phyloP scores from a whole-genome alignment of 345 rosid genomes.

The Erodium maritimum region DNA sequence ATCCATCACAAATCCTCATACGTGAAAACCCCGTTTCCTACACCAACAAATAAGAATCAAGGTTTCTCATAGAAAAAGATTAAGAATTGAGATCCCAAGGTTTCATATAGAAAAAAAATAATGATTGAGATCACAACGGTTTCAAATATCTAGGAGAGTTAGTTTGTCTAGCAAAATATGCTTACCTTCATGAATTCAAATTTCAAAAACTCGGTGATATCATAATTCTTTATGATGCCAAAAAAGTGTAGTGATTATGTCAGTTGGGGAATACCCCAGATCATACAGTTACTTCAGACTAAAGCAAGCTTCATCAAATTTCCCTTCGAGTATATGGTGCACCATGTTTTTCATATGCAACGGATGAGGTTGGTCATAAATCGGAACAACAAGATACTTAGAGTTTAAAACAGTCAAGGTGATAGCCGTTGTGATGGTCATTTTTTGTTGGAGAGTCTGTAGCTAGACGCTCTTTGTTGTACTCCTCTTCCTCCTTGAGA shows the following conservation, averaged over 20 bases:
- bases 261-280: constrained; percentile 92
- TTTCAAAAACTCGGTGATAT: constrained; percentile 87
- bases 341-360: constrained; percentile 88
- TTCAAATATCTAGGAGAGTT: not conserved
- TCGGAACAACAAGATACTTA: constrained; percentile 28
- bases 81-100: too few species aligned
- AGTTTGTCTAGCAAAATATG: not conserved
- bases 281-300: constrained; percentile 84
- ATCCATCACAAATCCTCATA: too few species aligned
- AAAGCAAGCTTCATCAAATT: constrained; percentile 76
- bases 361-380: constrained; percentile 97
- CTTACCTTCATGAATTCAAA: constrained; percentile 94
- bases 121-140: not conserved
- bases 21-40: too few species aligned
- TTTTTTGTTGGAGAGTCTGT: too few species aligned
- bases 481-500: too few species aligned
- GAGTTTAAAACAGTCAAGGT: too few species aligned
- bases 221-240: constrained; percentile 80
- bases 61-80: too few species aligned
- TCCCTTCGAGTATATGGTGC: constrained; percentile 67
- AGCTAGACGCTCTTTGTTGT: too few species aligned
- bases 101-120: not conserved
- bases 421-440: too few species aligned
- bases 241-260: constrained; percentile 88
- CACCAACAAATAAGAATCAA: constrained; percentile 5